phyloP scores from a whole-genome alignment of 1,284 basidiomycete genomes.

The Vanrija humicola region DNA sequence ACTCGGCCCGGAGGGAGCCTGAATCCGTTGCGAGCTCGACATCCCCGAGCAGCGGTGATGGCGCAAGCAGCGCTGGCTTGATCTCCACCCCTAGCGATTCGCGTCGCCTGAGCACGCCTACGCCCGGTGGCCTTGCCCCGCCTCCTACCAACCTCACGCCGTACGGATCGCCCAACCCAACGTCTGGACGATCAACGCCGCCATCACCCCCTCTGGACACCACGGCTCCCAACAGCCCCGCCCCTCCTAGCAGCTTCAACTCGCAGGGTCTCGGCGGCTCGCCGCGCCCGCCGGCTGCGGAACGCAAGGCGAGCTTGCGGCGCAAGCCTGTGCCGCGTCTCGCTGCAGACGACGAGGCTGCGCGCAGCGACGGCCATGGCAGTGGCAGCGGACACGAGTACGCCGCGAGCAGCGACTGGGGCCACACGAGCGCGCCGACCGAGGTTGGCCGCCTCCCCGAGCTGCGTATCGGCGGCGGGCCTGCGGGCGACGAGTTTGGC shows the following conservation, averaged over 20 bases:
- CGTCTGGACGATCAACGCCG: too few relatives aligned
- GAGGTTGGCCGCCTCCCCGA: not conserved
- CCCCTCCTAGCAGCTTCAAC: not conserved
- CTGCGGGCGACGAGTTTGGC: conserved; percentile 6
- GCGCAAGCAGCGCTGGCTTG: not conserved
- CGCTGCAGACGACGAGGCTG: not conserved
- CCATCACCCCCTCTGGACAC: too few relatives aligned
- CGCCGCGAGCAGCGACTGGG: not conserved
- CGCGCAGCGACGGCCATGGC: not conserved
- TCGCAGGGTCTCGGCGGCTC: too few relatives aligned
- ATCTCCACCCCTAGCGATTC: not conserved
- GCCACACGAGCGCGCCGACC: not conserved
- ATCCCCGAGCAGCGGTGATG: too few relatives aligned
- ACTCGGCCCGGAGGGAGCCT: not conserved
- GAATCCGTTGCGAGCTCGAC: not conserved
- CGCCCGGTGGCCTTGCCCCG: not conserved
- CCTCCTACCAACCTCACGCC: not conserved
- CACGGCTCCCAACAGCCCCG: too few relatives aligned
- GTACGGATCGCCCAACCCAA: too few relatives aligned
- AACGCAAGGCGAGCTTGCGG: conserved; percentile 16
- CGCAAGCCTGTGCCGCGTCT: conserved; percentile 21
- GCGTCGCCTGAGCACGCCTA: not conserved
- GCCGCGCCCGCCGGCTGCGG: not conserved
- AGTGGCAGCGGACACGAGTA: not conserved
- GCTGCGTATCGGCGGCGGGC: not conserved